Evolutionary conservation across 192 early-diverging fungal genomes (phyloP).

Genomic region (Gonapodya sp.): DNA sequence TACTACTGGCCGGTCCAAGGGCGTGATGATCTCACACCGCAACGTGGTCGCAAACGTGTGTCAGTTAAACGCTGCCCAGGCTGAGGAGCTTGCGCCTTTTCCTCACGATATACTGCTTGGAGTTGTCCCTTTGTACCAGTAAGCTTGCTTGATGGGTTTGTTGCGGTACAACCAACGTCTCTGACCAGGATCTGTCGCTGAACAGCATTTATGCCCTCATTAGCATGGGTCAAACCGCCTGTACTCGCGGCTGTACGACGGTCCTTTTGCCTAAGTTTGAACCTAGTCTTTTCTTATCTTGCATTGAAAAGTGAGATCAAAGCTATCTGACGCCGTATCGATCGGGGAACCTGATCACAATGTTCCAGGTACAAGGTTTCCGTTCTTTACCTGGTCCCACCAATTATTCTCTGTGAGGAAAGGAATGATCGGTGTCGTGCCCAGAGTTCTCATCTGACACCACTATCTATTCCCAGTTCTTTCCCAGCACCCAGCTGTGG

Average conservation of each 20-base stretch:
- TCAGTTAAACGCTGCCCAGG: background rate
- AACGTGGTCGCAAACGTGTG: conserved; percentile 12
- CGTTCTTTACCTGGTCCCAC: conserved; percentile 39
- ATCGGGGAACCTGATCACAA: too few species aligned
- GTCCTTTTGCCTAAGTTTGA: conserved; percentile 4
- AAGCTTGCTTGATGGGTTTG: background rate
- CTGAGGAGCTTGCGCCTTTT: background rate
- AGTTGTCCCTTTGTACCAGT: conserved; percentile 3
- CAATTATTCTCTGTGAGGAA: conserved; percentile 32
- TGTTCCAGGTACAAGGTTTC: conserved; percentile 8
- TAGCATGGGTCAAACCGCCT: background rate
- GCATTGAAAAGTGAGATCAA: conserved; percentile 6
- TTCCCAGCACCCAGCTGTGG: background rate
- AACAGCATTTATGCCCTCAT: conserved; percentile 2
- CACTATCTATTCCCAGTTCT: background rate
- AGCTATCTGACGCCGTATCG: too few species aligned
- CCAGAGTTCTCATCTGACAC: background rate
- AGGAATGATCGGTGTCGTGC: background rate
- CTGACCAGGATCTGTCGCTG: background rate
- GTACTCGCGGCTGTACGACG: background rate
- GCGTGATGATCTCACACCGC: conserved; percentile 5
- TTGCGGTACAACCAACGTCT: background rate
- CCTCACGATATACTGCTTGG: background rate
- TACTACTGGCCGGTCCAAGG: background rate
- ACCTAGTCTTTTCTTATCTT: background rate